phyloP scores from a whole-genome alignment of 176 grass and related monocot genomes.

The Pontederia paniculata region DNA sequence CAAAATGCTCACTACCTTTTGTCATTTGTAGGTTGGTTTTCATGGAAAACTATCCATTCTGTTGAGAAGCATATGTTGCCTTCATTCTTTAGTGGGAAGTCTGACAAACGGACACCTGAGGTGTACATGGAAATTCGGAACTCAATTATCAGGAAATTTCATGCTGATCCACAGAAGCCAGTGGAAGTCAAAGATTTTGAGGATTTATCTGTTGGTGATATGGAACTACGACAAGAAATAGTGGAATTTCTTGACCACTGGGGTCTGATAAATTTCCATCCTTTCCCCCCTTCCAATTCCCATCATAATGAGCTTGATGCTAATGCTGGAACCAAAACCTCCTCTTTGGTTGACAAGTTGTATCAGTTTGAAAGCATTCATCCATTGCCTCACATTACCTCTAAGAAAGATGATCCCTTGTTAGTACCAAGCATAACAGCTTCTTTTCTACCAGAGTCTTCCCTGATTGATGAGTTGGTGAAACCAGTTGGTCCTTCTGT shows the following conservation, averaged over 20 bases:
- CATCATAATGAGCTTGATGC: constrained; percentile 27
- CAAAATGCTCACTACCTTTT: not conserved
- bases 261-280: constrained; percentile 36
- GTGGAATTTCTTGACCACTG: constrained; percentile 13
- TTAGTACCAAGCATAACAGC: constrained; percentile 33
- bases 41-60: constrained; percentile 69
- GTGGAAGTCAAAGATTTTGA: constrained; percentile 74
- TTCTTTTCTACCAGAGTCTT: constrained; percentile 53
- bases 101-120: constrained; percentile 68
- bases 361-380: constrained; percentile 76
- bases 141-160: constrained; percentile 83
- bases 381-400: constrained; percentile 44
- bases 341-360: constrained; percentile 48
- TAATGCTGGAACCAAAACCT: constrained; percentile 24
- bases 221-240: constrained; percentile 38
- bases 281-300: constrained; percentile 52
- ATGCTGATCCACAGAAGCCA: constrained; percentile 61
- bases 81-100: constrained; percentile 90
- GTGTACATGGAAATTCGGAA: constrained; percentile 78
- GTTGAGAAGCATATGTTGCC: constrained; percentile 83
- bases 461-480: constrained; percentile 51
- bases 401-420: constrained; percentile 45
- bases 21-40: constrained; percentile 79
- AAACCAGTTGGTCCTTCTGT: constrained; percentile 69
- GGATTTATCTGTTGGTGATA: constrained; percentile 63